Evolutionary conservation across 768 basidiomycete genomes (phyloP).

Genomic region (Pulveroboletus frians): DNA sequence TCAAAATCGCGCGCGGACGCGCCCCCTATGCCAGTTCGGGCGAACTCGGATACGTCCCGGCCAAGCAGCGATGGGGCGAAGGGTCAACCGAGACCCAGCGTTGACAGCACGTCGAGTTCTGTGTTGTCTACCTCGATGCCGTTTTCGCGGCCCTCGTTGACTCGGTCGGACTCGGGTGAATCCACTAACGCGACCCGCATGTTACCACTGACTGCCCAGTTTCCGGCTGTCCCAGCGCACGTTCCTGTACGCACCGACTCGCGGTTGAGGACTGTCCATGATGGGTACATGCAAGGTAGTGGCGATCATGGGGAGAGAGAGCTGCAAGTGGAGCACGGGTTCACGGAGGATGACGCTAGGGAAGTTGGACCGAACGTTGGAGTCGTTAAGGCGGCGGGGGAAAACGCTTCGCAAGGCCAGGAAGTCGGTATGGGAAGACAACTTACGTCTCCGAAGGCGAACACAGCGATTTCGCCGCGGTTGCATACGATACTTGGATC

Average conservation of each 20-base stretch:
- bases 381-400: constrained; percentile 8
- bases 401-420: constrained; percentile 9
- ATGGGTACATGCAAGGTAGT: constrained; percentile 16
- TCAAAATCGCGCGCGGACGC: constrained; percentile 21
- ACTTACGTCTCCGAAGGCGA: constrained; percentile 1
- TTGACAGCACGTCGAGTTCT: constrained; percentile 23
- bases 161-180: constrained; percentile 22
- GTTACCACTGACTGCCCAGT: constrained; percentile 27
- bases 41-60: constrained; percentile 11
- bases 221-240: constrained; percentile 29
- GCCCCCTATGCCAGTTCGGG: constrained; percentile 24
- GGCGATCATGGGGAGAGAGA: constrained; percentile 19
- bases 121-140: constrained; percentile 13
- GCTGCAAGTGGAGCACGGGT: constrained; percentile 18
- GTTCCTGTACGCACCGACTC: constrained; percentile 30
- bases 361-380: constrained; percentile 10
- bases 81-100: constrained; percentile 19
- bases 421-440: constrained; percentile 5
- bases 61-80: constrained; percentile 21
- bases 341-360: constrained; percentile 3
- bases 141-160: constrained; percentile 17
- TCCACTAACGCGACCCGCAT: constrained; percentile 14
- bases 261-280: constrained; percentile 27
- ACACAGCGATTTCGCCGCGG: constrained; percentile 30
- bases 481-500: constrained; percentile 41